These are phyloP conservation scores for Citrus trifoliata DNA, from an alignment of 345 rosid species.

Conservation along the genomic window DNA sequence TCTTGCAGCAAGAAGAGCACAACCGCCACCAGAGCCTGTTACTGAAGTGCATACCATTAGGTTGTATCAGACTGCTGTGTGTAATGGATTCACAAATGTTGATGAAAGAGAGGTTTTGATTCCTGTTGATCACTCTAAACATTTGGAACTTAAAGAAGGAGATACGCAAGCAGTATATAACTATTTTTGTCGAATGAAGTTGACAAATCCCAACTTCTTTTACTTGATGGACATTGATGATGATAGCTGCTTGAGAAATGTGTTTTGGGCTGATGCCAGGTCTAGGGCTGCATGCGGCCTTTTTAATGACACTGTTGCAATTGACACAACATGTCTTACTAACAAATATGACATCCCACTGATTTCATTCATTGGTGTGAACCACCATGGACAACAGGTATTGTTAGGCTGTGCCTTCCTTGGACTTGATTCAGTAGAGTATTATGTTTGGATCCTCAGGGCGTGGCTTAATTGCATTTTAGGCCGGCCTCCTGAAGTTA, in stretches of 20 bases:
- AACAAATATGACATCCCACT: constrained; percentile 51
- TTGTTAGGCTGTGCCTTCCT: constrained; percentile 55
- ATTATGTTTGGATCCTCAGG: constrained; percentile 47
- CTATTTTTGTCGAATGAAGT: constrained; percentile 48
- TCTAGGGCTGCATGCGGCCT: constrained; percentile 36
- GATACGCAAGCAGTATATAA: constrained; percentile 47
- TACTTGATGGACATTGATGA: constrained; percentile 49
- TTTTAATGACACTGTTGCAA: constrained; percentile 40
- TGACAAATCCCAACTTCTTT: constrained; percentile 55
- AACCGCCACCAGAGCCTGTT: constrained; percentile 35
- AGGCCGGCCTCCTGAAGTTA: constrained; percentile 41
- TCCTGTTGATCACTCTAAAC: constrained; percentile 32
- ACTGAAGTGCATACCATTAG: constrained; percentile 43
- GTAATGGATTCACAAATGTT: constrained; percentile 27
- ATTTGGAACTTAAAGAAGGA: constrained; percentile 52
- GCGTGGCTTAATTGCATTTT: constrained; percentile 58
- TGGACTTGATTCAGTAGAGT: constrained; percentile 45
- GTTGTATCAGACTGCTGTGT: constrained; percentile 35
- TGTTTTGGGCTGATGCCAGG: constrained; percentile 57
- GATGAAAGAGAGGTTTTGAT: constrained; percentile 26
- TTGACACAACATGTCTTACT: constrained; percentile 47
- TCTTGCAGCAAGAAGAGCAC: constrained; percentile 35
- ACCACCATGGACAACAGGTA: constrained; percentile 49
- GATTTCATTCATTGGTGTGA: constrained; percentile 49
- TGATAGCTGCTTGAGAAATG: constrained; percentile 43